Base-by-base conservation (phyloP, 164 flowering plant species). In the Houttuynia cordata region DNA sequence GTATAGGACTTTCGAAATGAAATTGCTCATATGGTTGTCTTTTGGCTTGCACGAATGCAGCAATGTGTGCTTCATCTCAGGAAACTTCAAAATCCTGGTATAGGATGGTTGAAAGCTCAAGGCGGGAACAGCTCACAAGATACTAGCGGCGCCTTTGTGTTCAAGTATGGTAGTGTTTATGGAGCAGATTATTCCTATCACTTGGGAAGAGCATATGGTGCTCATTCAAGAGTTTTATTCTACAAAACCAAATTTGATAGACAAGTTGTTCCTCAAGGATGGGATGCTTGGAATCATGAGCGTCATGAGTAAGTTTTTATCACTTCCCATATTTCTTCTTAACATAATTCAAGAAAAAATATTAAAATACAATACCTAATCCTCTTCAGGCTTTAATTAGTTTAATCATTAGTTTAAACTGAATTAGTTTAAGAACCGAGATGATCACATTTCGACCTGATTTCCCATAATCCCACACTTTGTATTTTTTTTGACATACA, bases 181-280 rank as follows among this genome's bases (percentile, higher is more conserved):
- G 81, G 81, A 17, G 66, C 21, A 6, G 78, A 72, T 0, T 39
- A 40, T 49, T 61, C 68, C 1, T 73, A n/a, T n/a, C n/a, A 56
- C 30, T 37, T 78, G 18, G 81, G 81, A 56, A 73, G 77, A 53
- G 70, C 81, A 4, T 75, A 74, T 69, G 62, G 71, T 62, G 18
- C 10, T 1, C 61, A 70, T 53, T 70, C 77, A 0, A 63, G 72
- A 49, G 81, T 75, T 1, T 4, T 75, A 1, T 78, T 70, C 45
- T 68, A 68, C 63, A 64, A 64, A 56, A 51, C 63, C 5, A 50
- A 40, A n/a, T 57, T 78, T 54, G 61, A 74, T 1, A 8, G 59
- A 8, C 34, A 70, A 4, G 53, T 78, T 15, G 60, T 60, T 34
- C 73, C 78, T 42, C 20, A 50, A 42, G 78, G 78, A 58, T 74